Evolutionary conservation across 2,329 filamentous ascomycete genomes (phyloP).

Genomic region (Zymoseptoria crescenta): DNA sequence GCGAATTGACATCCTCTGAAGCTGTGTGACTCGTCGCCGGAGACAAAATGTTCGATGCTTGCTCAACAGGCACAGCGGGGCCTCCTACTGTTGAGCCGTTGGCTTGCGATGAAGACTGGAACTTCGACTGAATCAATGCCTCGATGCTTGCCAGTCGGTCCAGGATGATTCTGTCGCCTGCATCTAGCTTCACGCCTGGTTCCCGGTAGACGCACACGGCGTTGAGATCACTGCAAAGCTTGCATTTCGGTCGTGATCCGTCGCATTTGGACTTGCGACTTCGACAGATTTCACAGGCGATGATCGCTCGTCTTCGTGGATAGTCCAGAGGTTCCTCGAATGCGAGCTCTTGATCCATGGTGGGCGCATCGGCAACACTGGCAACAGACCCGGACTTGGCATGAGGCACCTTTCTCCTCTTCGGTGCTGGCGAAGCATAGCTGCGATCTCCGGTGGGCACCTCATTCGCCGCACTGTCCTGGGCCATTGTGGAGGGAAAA

Average conservation of each 20-base stretch:
- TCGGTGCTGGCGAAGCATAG: background rate
- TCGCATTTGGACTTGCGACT: constrained; percentile 29
- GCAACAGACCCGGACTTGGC: background rate
- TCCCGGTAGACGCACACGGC: constrained; percentile 80
- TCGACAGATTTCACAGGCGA: constrained; percentile 30
- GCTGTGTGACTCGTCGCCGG: constrained; percentile 22
- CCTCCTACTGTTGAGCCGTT: too few relatives aligned
- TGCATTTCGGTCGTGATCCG: constrained; percentile 63
- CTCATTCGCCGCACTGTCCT: background rate
- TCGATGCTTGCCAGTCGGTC: constrained; percentile 73
- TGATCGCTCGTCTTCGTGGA: constrained; percentile 27
- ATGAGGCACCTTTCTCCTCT: background rate
- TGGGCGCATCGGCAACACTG: background rate
- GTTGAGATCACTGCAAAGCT: constrained; percentile 72
- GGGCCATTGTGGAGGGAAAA: background rate
- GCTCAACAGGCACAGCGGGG: too few relatives aligned
- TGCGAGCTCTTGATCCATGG: background rate
- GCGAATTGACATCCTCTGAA: background rate
- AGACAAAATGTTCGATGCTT: too few relatives aligned
- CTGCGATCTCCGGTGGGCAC: background rate
- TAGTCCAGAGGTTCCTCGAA: constrained; percentile 25
- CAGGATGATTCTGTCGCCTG: constrained; percentile 76
- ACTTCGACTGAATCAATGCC: constrained; percentile 63
- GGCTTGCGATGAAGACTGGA: constrained; percentile 32
- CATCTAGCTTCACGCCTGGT: constrained; percentile 78